phyloP scores from a whole-genome alignment of 371 early-diverging fungal genomes.

The Mucor velutinosus region DNA sequence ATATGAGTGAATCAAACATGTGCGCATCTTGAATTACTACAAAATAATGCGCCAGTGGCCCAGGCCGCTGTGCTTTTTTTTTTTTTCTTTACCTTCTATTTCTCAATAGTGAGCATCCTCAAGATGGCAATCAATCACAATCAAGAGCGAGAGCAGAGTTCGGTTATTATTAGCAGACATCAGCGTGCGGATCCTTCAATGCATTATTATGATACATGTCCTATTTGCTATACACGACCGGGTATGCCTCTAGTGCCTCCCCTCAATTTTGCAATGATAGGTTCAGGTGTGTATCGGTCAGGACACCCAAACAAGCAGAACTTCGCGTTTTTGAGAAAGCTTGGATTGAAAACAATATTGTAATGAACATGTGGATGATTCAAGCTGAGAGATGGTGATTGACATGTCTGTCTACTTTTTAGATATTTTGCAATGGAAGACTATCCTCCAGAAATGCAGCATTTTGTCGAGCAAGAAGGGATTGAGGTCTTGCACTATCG shows the following conservation, averaged over 20 bases:
- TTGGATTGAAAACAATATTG: constrained; percentile 79
- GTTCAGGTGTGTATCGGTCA: constrained; percentile 84
- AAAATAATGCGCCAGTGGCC: background rate
- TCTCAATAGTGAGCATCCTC: background rate
- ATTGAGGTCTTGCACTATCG: constrained; percentile 79
- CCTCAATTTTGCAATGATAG: constrained; percentile 88
- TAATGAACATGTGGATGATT: constrained; percentile 22
- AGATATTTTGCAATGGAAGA: constrained; percentile 83
- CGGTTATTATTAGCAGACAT: constrained; percentile 2
- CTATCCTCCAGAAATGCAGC: constrained; percentile 75
- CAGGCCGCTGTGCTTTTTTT: background rate
- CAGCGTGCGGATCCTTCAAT: background rate
- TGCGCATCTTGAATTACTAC: background rate
- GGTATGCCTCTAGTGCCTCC: constrained; percentile 76
- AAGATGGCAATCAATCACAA: background rate
- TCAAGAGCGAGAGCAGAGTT: background rate
- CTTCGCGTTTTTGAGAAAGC: constrained; percentile 77
- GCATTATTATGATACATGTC: constrained; percentile 30
- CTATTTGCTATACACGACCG: constrained; percentile 46
- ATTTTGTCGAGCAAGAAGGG: constrained; percentile 72
- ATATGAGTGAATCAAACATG: background rate
- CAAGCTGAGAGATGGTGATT: background rate
- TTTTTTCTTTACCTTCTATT: background rate
- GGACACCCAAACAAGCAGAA: constrained; percentile 86
- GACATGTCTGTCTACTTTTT: background rate